Evolutionary conservation across 176 grass and related monocot genomes (phyloP).

Genomic region (Musa troglodytarum): DNA sequence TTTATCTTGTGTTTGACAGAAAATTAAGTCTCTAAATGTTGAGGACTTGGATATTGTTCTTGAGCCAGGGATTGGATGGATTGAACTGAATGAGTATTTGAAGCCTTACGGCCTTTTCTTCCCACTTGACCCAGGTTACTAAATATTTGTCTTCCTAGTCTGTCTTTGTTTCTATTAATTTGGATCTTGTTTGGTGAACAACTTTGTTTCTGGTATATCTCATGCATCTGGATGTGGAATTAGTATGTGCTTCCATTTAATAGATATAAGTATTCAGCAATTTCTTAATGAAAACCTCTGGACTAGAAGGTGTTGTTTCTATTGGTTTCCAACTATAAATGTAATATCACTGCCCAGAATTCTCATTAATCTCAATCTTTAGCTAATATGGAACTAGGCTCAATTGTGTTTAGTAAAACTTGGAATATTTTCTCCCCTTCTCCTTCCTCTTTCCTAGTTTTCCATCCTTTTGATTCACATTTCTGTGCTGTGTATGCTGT

Average conservation of each 20-base stretch:
- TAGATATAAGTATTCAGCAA: too few species aligned
- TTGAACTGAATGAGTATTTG: conserved; percentile 87
- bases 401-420: too few species aligned
- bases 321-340: too few species aligned
- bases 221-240: conserved; percentile 4
- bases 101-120: conserved; percentile 93
- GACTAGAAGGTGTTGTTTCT: too few species aligned
- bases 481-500: too few species aligned
- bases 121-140: conserved; percentile 88
- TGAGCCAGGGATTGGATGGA: conserved; percentile 97
- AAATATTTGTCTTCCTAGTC: conserved; percentile 4
- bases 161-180: conserved; percentile 6
- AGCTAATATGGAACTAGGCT: too few species aligned
- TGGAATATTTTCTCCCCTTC: too few species aligned
- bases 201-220: neutral
- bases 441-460: too few species aligned
- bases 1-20: conserved; percentile 27
- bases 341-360: too few species aligned
- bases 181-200: conserved; percentile 2
- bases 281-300: too few species aligned
- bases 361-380: too few species aligned
- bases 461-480: too few species aligned
- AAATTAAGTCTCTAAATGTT: conserved; percentile 78
- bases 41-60: conserved; percentile 97
- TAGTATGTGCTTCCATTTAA: neutral